These are phyloP conservation scores for Metschnikowia henanensis DNA, from an alignment of 805 yeast genomes.

Conservation along the genomic window DNA sequence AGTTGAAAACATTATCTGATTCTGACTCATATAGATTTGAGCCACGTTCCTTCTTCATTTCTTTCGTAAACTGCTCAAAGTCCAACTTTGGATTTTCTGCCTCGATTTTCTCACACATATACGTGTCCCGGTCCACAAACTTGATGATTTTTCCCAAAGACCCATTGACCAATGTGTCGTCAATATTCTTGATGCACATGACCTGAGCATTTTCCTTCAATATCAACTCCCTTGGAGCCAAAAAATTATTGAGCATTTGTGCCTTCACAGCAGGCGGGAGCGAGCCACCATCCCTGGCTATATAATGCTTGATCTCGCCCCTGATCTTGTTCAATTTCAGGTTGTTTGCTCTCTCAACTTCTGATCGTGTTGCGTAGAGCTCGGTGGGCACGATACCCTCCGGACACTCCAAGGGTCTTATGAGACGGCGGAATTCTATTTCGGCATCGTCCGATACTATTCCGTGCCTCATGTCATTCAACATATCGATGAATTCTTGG, in stretches of 20 bases:
- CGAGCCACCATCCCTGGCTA: conserved; percentile 35
- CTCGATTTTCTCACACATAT: conserved; percentile 25
- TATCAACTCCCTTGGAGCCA: conserved; percentile 18
- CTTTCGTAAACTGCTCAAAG: conserved; percentile 22
- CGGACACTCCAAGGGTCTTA: conserved; percentile 55
- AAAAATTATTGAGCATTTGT: conserved; percentile 15
- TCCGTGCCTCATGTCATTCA: conserved; percentile 81
- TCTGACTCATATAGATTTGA: not conserved
- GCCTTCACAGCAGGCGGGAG: conserved; percentile 27
- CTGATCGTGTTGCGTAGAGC: conserved; percentile 79
- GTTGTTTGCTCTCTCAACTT: conserved; percentile 77
- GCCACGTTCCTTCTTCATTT: conserved; percentile 4
- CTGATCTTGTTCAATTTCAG: conserved; percentile 39
- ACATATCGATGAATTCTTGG: conserved; percentile 66
- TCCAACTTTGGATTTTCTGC: conserved; percentile 21
- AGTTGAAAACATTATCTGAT: conserved; percentile 17
- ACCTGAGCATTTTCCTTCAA: conserved; percentile 91
- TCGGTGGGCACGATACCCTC: conserved; percentile 91
- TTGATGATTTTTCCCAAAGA: conserved; percentile 76
- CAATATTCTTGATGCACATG: conserved; percentile 79
- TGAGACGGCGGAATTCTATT: conserved; percentile 48
- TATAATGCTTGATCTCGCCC: conserved; percentile 46
- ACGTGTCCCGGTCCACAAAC: conserved; percentile 47
- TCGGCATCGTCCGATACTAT: conserved; percentile 51
- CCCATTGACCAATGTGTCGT: conserved; percentile 86